phyloP scores from a whole-genome alignment of 106 monocot species.

The Platanthera zijinensis region DNA sequence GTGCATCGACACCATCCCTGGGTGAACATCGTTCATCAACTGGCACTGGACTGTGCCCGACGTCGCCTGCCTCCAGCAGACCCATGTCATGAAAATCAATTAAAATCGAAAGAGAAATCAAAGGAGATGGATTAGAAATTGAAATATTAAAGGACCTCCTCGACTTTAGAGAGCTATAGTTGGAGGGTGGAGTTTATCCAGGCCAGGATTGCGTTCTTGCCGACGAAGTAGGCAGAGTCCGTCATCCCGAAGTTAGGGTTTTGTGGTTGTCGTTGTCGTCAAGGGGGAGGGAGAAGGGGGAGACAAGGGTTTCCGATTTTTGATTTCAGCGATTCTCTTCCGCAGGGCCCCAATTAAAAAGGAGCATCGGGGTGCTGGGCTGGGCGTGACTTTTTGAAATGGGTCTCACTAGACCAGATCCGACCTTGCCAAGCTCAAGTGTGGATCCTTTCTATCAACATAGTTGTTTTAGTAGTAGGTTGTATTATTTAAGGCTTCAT shows the following conservation, averaged over 20 bases:
- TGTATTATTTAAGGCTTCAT: too few species aligned
- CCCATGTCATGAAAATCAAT: background rate
- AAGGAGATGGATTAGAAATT: background rate
- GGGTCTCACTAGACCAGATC: too few species aligned
- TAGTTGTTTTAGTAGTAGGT: too few species aligned
- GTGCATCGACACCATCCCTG: constrained; percentile 97
- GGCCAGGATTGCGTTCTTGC: constrained; percentile 74
- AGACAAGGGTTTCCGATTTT: too few species aligned
- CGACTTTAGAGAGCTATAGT: constrained; percentile 90
- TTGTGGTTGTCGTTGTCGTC: background rate
- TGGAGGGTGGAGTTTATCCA: constrained; percentile 98
- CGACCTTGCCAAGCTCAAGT: too few species aligned
- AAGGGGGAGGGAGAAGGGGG: background rate
- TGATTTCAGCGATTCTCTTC: too few species aligned
- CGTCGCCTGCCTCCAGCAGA: constrained; percentile 44
- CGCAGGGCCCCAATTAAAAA: too few species aligned
- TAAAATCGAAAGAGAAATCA: background rate
- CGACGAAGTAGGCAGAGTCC: constrained; percentile 96
- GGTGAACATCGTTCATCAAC: constrained; percentile 90
- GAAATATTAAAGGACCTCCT: constrained; percentile 49
- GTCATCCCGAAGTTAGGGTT: constrained; percentile 66
- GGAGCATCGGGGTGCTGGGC: too few species aligned
- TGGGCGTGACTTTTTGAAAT: too few species aligned
- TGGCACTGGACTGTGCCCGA: constrained; percentile 93
- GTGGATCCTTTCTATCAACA: too few species aligned